Evolutionary conservation across 1,284 basidiomycete genomes (phyloP).

Genomic region (Limonomyces culmigenus): DNA sequence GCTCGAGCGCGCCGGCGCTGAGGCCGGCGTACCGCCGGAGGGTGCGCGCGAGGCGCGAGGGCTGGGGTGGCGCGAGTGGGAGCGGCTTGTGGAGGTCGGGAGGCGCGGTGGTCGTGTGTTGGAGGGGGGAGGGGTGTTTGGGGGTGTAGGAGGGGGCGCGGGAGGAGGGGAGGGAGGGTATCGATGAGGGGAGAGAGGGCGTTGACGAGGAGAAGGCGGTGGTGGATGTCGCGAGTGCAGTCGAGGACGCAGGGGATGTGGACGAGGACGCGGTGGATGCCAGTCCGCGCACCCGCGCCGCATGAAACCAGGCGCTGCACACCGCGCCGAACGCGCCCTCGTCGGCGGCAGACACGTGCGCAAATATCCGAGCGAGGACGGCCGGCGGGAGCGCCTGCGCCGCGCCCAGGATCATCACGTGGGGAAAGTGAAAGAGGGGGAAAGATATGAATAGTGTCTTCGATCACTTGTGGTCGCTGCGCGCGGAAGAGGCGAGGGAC

Average conservation of each 20-base stretch:
- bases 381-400: too few species aligned
- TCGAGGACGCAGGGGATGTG: neutral
- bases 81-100: too few species aligned
- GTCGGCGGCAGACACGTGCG: too few species aligned
- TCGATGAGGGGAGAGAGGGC: neutral
- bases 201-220: neutral
- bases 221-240: neutral
- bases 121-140: neutral
- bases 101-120: too few species aligned
- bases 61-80: too few species aligned
- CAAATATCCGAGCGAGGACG: too few species aligned
- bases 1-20: neutral
- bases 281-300: neutral
- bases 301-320: neutral
- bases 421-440: too few species aligned
- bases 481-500: too few species aligned
- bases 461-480: too few species aligned
- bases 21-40: neutral
- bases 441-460: too few species aligned
- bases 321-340: too few species aligned
- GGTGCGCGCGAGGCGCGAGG: neutral
- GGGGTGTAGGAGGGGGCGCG: neutral
- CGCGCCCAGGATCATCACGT: too few species aligned
- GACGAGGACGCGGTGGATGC: neutral
- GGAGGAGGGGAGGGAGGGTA: neutral